Base-by-base conservation (phyloP, 139 green algal species). In the Picocystis salinarum region DNA sequence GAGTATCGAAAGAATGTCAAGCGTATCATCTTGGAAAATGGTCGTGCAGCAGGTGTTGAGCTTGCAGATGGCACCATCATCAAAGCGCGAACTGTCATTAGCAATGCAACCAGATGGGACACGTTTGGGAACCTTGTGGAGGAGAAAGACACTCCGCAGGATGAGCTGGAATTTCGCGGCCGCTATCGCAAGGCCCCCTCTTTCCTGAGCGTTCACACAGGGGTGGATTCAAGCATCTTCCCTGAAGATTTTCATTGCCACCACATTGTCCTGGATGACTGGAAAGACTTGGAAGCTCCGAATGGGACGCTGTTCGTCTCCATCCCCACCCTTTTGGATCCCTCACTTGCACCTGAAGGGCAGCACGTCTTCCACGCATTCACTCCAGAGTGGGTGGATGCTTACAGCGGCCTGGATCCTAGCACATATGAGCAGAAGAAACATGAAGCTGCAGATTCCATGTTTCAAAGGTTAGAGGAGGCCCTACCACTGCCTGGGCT, bases 91-190 rank as follows among this genome's bases (percentile, higher is more conserved):
- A 62, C 62, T 0, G 42, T 95, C 9, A 69, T 95, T 18, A 80
- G 61, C 52, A 95, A 95, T 48, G 84, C 84, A 9, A 95, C 84
- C 5, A 58, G 84, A n/a, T 95, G 83, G 83, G 85, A 95, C 72
- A 95, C 85, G 3, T 95, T 95, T 55, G 80, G 85, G 55, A 62
- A 62, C 20, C 56, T 92, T 63, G 42, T 95, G 18, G 52, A 55
- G 0, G 31, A 67, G 34, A 40, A 76, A 23, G 40, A 69, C 22
- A 61, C 92, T 62, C 83, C 83, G 2, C 46, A 81, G 46, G 61
- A 61, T 6, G 76, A 86, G 61, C 34, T 61, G 52, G 19, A 42
- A 13, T 74, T 74, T 60, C 56, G 50, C 46, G 50, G 23, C 33
- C 26, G 73, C 1, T 95, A 93, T 68, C 85, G 79, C 48, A 93